Percentiles rank a stretch among this genome's conserved stretches.
phyloP scores from a whole-genome alignment of 2,329 filamentous ascomycete genomes.

The Pseudogymnoascus sp. region DNA sequence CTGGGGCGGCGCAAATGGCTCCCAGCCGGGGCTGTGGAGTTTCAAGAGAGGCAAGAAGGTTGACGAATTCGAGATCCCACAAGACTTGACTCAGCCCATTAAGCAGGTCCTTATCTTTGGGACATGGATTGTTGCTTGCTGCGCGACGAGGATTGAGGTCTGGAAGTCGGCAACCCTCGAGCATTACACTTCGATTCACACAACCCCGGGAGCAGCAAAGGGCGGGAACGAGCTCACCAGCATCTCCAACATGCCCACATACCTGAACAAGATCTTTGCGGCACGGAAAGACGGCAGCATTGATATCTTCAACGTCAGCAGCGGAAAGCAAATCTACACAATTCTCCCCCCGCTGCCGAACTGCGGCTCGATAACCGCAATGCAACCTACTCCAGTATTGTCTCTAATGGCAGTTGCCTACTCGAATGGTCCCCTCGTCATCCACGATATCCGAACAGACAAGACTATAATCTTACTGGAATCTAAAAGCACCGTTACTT shows the following conservation, averaged over 20 bases:
- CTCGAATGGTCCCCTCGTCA: constrained; percentile 65
- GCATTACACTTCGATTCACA: constrained; percentile 76
- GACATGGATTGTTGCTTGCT: constrained; percentile 81
- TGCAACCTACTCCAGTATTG: constrained; percentile 76
- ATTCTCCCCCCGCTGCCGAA: constrained; percentile 67
- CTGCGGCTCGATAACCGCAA: constrained; percentile 74
- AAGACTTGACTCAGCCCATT: constrained; percentile 61
- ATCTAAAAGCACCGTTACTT: constrained; percentile 61
- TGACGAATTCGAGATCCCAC: constrained; percentile 63
- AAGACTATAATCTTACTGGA: constrained; percentile 63
- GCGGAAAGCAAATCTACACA: constrained; percentile 83
- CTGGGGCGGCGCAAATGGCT: constrained; percentile 59
- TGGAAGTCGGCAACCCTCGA: constrained; percentile 81
- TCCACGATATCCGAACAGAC: constrained; percentile 77
- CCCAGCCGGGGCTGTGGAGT: constrained; percentile 67
- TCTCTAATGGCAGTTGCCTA: constrained; percentile 86
- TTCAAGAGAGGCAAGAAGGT: constrained; percentile 87
- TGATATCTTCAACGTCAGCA: constrained; percentile 96
- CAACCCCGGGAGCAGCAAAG: constrained; percentile 47
- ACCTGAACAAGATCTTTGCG: constrained; percentile 90
- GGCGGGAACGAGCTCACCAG: constrained; percentile 64
- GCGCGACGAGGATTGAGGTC: constrained; percentile 68
- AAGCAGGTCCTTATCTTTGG: constrained; percentile 76
- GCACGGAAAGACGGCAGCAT: constrained; percentile 81
- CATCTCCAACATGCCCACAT: constrained; percentile 84